Base-by-base conservation (phyloP, 441 rosid genomes). In the Breynia disticha region DNA sequence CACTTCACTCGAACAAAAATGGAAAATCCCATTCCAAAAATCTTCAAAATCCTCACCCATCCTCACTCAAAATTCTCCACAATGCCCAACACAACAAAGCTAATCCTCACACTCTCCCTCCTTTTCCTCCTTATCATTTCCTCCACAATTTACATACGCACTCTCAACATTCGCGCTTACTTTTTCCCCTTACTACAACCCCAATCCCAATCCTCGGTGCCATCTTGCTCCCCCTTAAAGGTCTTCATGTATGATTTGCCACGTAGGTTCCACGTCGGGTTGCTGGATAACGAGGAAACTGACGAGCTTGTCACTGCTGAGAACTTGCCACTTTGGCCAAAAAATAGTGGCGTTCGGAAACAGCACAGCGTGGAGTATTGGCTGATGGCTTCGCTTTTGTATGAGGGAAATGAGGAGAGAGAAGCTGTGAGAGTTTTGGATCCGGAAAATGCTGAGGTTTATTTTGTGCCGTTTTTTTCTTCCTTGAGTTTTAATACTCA, bases 291-390 rank as follows among this genome's bases (percentile, higher is more conserved):
- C 51, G 80, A 16, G n/a, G 28, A 24, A 8, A 79, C 83, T 28
- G 75, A 62, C 11, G 63, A 61, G 52, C 86, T 90, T 0, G 70
- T 93, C 32, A 81, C 83, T 3, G 79, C 60, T 10, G 60, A 73
- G 70, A 76, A 75, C 47, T 60, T 89, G 55, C 96, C 97, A 6
- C 70, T 70, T 19, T 93, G 97, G 99, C 81, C 93, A n/a, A 52
- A 50, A 12, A 79, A 70, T 50, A 65, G 75, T 14, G 97, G 95
- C 22, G 44, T 93, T 42, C 67, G 72, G 62, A 67, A 68, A 69
- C 99, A 93, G 68, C 97, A 93, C 56, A 89, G 97, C 58, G 88
- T 80, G 51, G 99, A 93, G 82, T 89, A 93, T 59, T 93, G 99
- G 99, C 52, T 93, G 55, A 81, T 89, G 97, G 97, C 83, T 8